These are phyloP conservation scores for Boletus speciosus DNA, from an alignment of 768 basidiomycete species.

Conservation along the genomic window DNA sequence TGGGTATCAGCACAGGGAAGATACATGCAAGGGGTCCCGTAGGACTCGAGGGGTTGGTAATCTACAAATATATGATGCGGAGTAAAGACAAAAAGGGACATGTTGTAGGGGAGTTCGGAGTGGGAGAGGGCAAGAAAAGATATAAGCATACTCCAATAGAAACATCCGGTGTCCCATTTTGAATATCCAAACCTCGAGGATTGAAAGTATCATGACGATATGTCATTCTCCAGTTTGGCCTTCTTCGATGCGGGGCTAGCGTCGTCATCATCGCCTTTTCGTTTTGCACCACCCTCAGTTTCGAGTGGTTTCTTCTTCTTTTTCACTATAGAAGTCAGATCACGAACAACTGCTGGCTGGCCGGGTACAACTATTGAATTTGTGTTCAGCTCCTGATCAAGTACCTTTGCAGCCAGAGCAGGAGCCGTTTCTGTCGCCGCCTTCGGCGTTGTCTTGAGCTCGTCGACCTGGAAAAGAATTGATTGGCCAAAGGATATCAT, in stretches of 20 bases:
- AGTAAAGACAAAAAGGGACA: slow-evolving; percentile 76
- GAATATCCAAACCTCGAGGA: slow-evolving; percentile 2
- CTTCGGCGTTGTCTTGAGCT: slow-evolving; percentile 78
- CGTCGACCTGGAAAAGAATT: slow-evolving; percentile 68
- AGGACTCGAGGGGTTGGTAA: slow-evolving; percentile 88
- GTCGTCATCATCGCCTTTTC: slow-evolving; percentile 66
- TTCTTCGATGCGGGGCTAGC: slow-evolving; percentile 55
- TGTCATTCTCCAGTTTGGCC: slow-evolving; percentile 48
- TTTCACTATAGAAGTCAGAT: slow-evolving; percentile 79
- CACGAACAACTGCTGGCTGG: slow-evolving; percentile 56
- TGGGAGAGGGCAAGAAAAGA: slow-evolving; percentile 60
- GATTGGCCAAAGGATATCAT: not conserved
- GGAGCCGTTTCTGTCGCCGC: slow-evolving; percentile 60
- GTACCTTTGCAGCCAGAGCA: slow-evolving; percentile 62
- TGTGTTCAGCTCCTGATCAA: slow-evolving; percentile 68
- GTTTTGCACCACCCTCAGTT: slow-evolving; percentile 47
- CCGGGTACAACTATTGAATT: slow-evolving; percentile 33
- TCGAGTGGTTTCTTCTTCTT: slow-evolving; percentile 68
- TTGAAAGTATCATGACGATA: slow-evolving; percentile 17
- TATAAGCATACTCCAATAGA: slow-evolving; percentile 58
- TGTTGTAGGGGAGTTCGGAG: slow-evolving; percentile 82
- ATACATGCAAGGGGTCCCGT: slow-evolving; percentile 97
- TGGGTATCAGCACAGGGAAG: slow-evolving; percentile 94
- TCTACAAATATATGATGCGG: slow-evolving; percentile 92
- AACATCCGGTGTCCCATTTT: slow-evolving; percentile 23